A percentile compares a stretch with the other conserved stretches of the same genome.
Conservation (phyloP, 345 rosid species). For the Eucalyptus coolabah region DNA sequence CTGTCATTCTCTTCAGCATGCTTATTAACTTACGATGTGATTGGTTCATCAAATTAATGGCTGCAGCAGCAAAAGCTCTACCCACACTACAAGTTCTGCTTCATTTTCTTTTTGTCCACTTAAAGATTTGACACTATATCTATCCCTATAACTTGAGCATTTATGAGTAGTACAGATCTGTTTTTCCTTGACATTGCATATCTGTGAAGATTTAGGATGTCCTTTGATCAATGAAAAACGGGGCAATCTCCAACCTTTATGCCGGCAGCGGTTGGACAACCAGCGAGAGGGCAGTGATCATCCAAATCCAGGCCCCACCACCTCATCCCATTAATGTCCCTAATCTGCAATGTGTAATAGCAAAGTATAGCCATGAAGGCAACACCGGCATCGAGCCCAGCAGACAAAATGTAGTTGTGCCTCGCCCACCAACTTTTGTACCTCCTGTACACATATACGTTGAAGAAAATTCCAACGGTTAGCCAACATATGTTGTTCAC, state of each 20-base stretch:
- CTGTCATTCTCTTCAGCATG: neutral
- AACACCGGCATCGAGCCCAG: conserved; percentile 43
- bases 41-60: neutral
- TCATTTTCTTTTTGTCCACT: neutral
- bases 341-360: conserved; percentile 19
- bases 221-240: neutral
- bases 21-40: neutral
- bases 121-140: neutral
- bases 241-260: conserved; percentile 29
- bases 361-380: conserved; percentile 33
- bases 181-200: neutral
- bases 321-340: conserved; percentile 14
- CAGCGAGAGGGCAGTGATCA: conserved; percentile 38
- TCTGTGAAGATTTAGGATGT: neutral
- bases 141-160: neutral
- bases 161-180: neutral
- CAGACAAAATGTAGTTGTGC: conserved; percentile 31
- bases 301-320: conserved; percentile 41
- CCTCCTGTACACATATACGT: conserved; percentile 9
- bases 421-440: conserved; percentile 45
- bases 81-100: neutral
- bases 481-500: conserved; percentile 26
- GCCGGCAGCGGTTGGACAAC: conserved; percentile 30
- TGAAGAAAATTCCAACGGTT: conserved; percentile 17
- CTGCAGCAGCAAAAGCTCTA: neutral